phyloP scores from a whole-genome alignment of 2,329 filamentous ascomycete genomes.

The Trichoderma atrobrunneum region DNA sequence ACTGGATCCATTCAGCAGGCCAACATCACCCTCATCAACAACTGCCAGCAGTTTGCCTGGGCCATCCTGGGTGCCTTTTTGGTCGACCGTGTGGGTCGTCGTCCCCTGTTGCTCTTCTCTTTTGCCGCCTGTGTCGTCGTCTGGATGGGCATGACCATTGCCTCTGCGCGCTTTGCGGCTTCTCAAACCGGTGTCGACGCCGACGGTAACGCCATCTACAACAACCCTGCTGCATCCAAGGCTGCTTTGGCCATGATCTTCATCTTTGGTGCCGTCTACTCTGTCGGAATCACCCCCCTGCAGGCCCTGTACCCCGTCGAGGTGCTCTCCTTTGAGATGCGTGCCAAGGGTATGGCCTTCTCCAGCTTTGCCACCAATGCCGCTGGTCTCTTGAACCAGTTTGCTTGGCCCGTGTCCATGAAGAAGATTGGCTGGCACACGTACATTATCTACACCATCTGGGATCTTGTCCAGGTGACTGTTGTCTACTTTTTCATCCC shows the following conservation, averaged over 20 bases:
- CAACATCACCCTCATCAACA: constrained; percentile 52
- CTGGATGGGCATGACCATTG: constrained; percentile 51
- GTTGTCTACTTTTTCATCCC: constrained; percentile 30
- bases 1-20: constrained; percentile 37
- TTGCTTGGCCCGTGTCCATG: constrained; percentile 46
- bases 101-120: constrained; percentile 51
- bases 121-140: constrained; percentile 47
- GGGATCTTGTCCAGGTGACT: constrained; percentile 35
- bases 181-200: constrained; percentile 31
- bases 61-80: constrained; percentile 49
- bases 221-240: constrained; percentile 40
- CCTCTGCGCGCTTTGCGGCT: constrained; percentile 38
- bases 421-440: constrained; percentile 50
- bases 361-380: constrained; percentile 42
- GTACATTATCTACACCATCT: constrained; percentile 49
- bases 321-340: constrained; percentile 49
- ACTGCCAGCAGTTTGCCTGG: constrained; percentile 48
- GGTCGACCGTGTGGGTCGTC: constrained; percentile 50
- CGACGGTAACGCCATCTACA: constrained; percentile 28
- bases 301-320: constrained; percentile 49
- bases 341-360: constrained; percentile 54
- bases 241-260: constrained; percentile 53
- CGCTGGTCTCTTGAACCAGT: constrained; percentile 46
- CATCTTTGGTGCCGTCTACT: constrained; percentile 52
- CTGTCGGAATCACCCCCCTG: constrained; percentile 38